Evolutionary conservation across 306 rosid genomes (phyloP), one percentile per base, ranked within the genome.

Genomic region (Begonia fuchsioides): DNA sequence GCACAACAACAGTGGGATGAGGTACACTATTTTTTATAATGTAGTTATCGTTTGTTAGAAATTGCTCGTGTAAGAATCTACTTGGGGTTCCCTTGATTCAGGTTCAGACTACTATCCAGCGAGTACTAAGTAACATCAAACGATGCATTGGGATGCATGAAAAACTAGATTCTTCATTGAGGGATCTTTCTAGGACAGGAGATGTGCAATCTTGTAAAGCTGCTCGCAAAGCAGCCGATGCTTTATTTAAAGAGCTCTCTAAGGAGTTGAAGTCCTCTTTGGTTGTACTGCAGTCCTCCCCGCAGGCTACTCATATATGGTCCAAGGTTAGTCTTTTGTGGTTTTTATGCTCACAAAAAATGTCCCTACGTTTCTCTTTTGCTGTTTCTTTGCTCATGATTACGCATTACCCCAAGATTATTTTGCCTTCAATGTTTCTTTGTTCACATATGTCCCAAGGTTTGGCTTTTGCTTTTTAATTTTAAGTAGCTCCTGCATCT

Each of bases 1-100:
- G 96, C 96, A 38, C 82, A 79, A 64, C 68, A 81, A 56, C 96
- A 85, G 68, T 85, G 96, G 98, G 98, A 92, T 63, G 96, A 92
- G 78, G 98, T 85, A 26, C 64, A 60, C 68, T 41, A 38, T 52
- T 55, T 19, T 50, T 20, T 57, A 44, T 38, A 50, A n/a, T 50
- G 15, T 54, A 20, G 49, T 47, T 38, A 69, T 32, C 26, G 32
- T 41, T 53, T 26, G n/a, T 13, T 12, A 58, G 20, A 45, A 12
- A 47, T 55, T 11, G 4, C 39, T 46, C 63, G 18, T 32, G 43
- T 17, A 6, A 13, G 3, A 11, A 47, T 41, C 12, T 0, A 41
- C 4, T 11, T 41, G 12, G 12, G 13, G 12, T n/a, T 10, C 45
- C 45, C 14, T n/a, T 41, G 3, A 41, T 74, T 63, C 80, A 92